A percentile compares a stretch with the other conserved stretches of the same genome.
Conservation (phyloP, 2,329 filamentous ascomycete genomes). For the Didymella keratinophila region DNA sequence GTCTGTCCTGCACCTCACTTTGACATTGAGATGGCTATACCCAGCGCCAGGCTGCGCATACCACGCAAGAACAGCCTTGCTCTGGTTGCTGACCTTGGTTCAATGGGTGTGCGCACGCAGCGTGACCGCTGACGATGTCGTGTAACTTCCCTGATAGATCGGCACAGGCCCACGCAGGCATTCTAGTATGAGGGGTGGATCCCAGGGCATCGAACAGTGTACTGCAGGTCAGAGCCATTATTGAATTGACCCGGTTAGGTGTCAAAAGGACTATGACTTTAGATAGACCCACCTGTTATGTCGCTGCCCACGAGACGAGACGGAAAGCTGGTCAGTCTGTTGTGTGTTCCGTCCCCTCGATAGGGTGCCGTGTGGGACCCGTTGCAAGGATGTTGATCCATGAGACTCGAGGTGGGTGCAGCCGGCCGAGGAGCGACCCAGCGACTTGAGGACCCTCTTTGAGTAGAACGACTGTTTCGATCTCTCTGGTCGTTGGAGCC, state of each 20-base stretch:
- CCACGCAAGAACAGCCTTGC: conserved; percentile 13
- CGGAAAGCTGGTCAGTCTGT: background rate
- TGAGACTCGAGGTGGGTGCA: background rate
- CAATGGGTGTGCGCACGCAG: conserved; percentile 9
- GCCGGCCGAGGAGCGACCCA: conserved; percentile 1
- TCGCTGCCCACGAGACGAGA: conserved; percentile 8
- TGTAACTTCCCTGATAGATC: conserved; percentile 18
- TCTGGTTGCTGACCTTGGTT: conserved; percentile 3
- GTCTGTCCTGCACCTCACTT: background rate
- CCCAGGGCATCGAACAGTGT: conserved; percentile 2
- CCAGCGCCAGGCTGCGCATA: background rate
- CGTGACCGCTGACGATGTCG: conserved; percentile 21
- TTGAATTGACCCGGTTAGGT: background rate
- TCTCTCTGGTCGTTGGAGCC: background rate
- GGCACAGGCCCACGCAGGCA: conserved; percentile 10
- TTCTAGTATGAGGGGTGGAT: conserved; percentile 4
- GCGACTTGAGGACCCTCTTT: background rate
- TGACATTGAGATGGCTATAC: background rate
- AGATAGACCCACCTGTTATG: background rate
- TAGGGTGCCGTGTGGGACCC: conserved; percentile 15
- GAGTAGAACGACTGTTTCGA: background rate
- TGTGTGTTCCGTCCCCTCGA: conserved; percentile 5
- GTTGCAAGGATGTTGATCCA: conserved; percentile 9
- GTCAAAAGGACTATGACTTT: background rate
- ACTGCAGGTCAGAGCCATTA: background rate